Evolutionary conservation across 805 yeast species (phyloP), one percentile per base, ranked within the genome.

Genomic region (Sugiyamaella floridensis): DNA sequence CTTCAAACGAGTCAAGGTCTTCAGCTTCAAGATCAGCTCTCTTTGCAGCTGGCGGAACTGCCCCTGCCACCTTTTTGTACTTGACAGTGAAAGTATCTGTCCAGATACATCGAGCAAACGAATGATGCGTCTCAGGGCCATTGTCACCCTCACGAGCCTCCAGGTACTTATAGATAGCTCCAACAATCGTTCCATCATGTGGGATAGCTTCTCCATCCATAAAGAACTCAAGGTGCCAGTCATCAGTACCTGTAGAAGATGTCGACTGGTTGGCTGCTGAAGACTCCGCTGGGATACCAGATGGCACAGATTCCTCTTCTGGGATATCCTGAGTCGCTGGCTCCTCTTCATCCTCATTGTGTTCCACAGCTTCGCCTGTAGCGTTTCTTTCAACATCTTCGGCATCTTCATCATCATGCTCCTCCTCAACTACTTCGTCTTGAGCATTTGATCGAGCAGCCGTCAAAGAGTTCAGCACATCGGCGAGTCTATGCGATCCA

Each of bases 161-260:
- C 50, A 60, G 46, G 34, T 44, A 48, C 40, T 56, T 55, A 50
- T 53, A 61, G 12, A 85, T 71, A 0, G 89, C 90, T 0, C 93
- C 93, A 67, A 82, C 86, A 1, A 88, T 76, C 0, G 96, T 87
- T 0, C 86, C 80, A 49, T 79, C 86, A 40, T 72, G 72, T 2
- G 88, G 83, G 26, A 86, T 72, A 0, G 67, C 70, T 52, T 80
- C 81, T 3, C 78, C 87, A 56, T 81, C 73, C 11, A 83, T 68
- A 1, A 70, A 68, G 62, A 87, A 87, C 51, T 81, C 85, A 50
- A 83, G 69, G 49, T 74, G 66, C 71, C 73, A 71, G 26, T 66
- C 56, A n/a, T 53, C 58, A 16, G 46, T n/a, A 42, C 22, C 19
- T 4, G 11, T 42, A 12, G 26, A 8, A 3, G 37, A 14, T 32